phyloP scores from a whole-genome alignment of 2,329 filamentous ascomycete genomes.

The Clonostachys sp. region DNA sequence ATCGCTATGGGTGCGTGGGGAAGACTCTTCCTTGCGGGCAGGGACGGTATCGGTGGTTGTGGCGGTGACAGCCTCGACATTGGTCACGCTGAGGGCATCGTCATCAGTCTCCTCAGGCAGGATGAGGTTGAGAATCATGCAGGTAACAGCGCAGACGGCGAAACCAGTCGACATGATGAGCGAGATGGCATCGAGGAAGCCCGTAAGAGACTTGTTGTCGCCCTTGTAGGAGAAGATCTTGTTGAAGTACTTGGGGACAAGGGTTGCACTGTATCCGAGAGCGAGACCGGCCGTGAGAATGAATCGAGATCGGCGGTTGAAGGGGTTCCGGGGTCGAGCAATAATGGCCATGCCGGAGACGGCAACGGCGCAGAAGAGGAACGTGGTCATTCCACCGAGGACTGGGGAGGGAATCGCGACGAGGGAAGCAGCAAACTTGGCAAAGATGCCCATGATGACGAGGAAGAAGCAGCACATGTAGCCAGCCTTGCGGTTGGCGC shows the following conservation, averaged over 20 bases:
- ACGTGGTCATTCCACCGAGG: conserved; percentile 72
- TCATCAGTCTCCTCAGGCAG: conserved; percentile 75
- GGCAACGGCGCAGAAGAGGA: conserved; percentile 73
- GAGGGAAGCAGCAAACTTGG: conserved; percentile 77
- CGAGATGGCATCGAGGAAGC: conserved; percentile 71
- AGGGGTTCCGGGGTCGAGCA: conserved; percentile 55
- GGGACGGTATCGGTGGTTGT: neutral
- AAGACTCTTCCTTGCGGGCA: neutral
- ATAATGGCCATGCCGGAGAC: conserved; percentile 77
- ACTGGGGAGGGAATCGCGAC: conserved; percentile 68
- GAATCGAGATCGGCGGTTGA: conserved; percentile 77
- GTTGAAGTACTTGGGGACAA: conserved; percentile 63
- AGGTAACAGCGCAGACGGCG: conserved; percentile 68
- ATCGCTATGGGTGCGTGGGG: conserved; percentile 1
- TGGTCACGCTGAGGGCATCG: conserved; percentile 14
- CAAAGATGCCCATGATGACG: conserved; percentile 75
- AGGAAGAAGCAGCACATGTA: conserved; percentile 76
- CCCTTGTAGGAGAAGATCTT: conserved; percentile 71
- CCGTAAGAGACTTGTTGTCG: conserved; percentile 60
- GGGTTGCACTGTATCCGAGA: conserved; percentile 66
- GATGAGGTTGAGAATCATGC: conserved; percentile 67
- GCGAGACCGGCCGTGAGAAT: conserved; percentile 73
- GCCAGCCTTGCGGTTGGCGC: conserved; percentile 75
- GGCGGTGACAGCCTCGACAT: neutral
- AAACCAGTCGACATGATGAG: conserved; percentile 74